A percentile compares a stretch with the other conserved stretches of the same genome.
Evolutionary conservation across 352 stramenopile genomes (phyloP).

Genomic region (Blastocystis sp.): DNA sequence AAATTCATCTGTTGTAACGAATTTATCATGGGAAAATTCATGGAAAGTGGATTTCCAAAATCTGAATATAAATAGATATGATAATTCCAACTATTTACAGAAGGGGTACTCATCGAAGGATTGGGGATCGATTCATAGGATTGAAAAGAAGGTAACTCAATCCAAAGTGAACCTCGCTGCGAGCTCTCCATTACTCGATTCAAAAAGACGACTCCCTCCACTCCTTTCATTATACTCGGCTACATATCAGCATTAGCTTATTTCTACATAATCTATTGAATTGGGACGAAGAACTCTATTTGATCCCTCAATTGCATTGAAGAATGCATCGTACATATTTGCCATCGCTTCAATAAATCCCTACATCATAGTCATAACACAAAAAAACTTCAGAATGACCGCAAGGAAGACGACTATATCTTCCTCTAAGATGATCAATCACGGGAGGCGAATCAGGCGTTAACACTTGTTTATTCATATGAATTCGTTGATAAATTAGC

Average conservation of each 20-base stretch:
- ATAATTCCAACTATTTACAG: background rate
- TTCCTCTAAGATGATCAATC: constrained; percentile 16
- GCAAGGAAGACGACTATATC: background rate
- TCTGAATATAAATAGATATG: background rate
- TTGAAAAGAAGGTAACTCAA: background rate
- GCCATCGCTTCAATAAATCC: constrained; percentile 30
- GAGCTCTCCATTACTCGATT: background rate
- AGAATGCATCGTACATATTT: constrained; percentile 41
- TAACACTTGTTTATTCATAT: constrained; percentile 35
- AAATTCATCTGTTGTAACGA: constrained; percentile 20
- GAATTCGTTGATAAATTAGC: constrained; percentile 26
- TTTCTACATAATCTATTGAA: background rate
- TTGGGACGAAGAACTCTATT: background rate
- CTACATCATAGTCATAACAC: background rate
- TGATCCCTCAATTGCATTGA: constrained; percentile 8
- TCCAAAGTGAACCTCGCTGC: constrained; percentile 19
- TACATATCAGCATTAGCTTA: background rate
- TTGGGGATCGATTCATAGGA: background rate
- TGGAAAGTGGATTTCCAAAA: background rate
- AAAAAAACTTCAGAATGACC: background rate
- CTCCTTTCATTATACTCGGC: background rate
- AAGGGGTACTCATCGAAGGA: background rate
- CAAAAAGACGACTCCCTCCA: constrained; percentile 34
- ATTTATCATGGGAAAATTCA: constrained; percentile 25
- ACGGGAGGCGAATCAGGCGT: constrained; percentile 13